Conservation (phyloP, 108 stramenopile species). For the Conticribra guillardii region DNA sequence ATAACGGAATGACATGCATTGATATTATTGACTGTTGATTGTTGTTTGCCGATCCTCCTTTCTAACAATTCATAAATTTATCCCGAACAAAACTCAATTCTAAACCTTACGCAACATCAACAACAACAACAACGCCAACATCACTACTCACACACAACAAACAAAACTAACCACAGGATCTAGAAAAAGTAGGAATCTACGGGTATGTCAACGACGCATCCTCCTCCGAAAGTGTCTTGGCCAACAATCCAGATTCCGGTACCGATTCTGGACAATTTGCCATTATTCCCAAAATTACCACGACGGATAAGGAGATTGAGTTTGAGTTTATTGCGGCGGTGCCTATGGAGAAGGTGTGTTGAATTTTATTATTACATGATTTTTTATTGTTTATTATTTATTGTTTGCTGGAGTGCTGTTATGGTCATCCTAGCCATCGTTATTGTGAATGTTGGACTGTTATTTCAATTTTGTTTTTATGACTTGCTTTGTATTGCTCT, state of each 20-base stretch:
- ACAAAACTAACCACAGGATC: conserved; percentile 32
- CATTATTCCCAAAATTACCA: conserved; percentile 68
- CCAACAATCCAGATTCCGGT: conserved; percentile 90
- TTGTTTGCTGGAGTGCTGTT: too few relatives aligned
- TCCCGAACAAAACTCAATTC: conserved; percentile 4
- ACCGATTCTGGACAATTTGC: conserved; percentile 95
- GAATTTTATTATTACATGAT: neutral
- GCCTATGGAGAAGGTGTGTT: conserved; percentile 72
- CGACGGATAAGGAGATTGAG: conserved; percentile 70
- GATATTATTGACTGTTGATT: too few relatives aligned
- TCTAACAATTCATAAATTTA: neutral
- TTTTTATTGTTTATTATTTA: conserved; percentile 1
- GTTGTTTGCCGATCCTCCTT: too few relatives aligned
- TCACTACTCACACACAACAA: too few relatives aligned
- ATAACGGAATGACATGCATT: too few relatives aligned
- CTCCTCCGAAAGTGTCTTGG: conserved; percentile 82
- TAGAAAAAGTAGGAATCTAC: conserved; percentile 85
- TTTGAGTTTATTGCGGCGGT: conserved; percentile 91
- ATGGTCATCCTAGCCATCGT: too few relatives aligned
- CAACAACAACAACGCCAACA: too few relatives aligned
- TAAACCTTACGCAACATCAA: too few relatives aligned
- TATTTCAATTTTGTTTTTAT: too few relatives aligned
- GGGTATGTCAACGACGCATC: conserved; percentile 80
- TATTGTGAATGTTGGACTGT: too few relatives aligned
- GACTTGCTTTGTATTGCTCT: too few relatives aligned